A percentile compares a stretch with the other conserved stretches of the same genome.
Conservation (phyloP, 331 rosid genomes). For the Arachis monticola region DNA sequence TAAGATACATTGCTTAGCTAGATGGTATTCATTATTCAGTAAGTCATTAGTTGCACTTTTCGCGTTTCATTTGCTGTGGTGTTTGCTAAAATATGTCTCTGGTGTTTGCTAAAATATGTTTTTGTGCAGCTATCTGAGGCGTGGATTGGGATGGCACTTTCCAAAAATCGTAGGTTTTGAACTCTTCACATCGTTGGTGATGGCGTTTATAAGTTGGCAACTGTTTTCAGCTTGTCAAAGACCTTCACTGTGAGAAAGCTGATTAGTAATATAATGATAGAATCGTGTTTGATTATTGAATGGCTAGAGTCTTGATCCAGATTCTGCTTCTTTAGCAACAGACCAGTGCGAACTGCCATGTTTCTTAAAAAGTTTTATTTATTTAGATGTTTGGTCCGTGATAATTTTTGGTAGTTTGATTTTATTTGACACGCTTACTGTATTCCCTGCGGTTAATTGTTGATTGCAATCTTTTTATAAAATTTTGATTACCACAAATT, state of each 20-base stretch:
- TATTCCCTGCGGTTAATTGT: slow-evolving; percentile 23
- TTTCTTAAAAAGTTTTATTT: slow-evolving; percentile 33
- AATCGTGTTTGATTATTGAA: slow-evolving; percentile 37
- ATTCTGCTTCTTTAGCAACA: slow-evolving; percentile 37
- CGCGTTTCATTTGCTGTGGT: neutral
- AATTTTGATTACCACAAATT: slow-evolving; percentile 35
- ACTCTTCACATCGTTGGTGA: slow-evolving; percentile 80
- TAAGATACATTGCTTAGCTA: slow-evolving; percentile 21
- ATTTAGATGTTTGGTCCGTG: slow-evolving; percentile 32
- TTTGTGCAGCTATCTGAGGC: slow-evolving; percentile 80
- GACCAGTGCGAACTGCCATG: slow-evolving; percentile 30
- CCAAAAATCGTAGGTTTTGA: slow-evolving; percentile 92
- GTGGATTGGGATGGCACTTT: slow-evolving; percentile 91
- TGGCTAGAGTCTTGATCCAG: slow-evolving; percentile 31
- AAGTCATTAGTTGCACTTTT: slow-evolving; percentile 8
- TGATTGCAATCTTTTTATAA: slow-evolving; percentile 30
- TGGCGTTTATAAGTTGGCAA: slow-evolving; percentile 93
- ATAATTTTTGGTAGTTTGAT: slow-evolving; percentile 33
- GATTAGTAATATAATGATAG: slow-evolving; percentile 7
- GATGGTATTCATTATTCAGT: slow-evolving; percentile 1
- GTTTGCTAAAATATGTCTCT: slow-evolving; percentile 28
- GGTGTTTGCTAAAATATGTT: slow-evolving; percentile 28
- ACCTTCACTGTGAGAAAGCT: slow-evolving; percentile 64
- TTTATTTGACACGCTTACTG: slow-evolving; percentile 3
- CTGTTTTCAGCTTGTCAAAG: slow-evolving; percentile 90